Percentiles rank a stretch among this genome's conserved stretches.
Conservation (phyloP, 352 stramenopile genomes). For the Phytophthora tubulina region DNA sequence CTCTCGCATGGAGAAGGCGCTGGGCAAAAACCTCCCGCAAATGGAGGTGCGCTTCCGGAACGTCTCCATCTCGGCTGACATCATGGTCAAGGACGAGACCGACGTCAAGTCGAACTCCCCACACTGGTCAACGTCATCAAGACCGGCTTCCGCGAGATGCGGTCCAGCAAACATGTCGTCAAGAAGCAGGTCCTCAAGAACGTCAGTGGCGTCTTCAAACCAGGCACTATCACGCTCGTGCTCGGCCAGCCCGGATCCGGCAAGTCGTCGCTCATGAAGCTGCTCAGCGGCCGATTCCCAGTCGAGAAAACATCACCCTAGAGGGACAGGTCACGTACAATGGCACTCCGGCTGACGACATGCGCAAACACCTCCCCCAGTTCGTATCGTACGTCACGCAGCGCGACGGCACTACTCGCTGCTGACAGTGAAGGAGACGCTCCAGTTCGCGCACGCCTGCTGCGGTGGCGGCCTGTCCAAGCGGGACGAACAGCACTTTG, state of each 20-base stretch:
- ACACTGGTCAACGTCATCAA: conserved; percentile 27
- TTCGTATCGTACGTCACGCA: conserved; percentile 50
- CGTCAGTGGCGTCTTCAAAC: conserved; percentile 24
- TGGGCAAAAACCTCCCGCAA: conserved; percentile 21
- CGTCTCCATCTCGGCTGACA: conserved; percentile 32
- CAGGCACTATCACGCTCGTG: conserved; percentile 19
- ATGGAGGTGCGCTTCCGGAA: conserved; percentile 1
- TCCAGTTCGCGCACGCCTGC: conserved; percentile 48
- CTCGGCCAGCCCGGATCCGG: conserved; percentile 19
- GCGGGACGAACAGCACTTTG: neutral
- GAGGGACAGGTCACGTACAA: conserved; percentile 58
- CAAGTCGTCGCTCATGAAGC: conserved; percentile 24
- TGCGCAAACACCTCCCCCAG: conserved; percentile 30
- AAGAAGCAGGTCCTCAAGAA: conserved; percentile 37
- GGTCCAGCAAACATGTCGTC: conserved; percentile 37
- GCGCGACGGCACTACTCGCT: conserved; percentile 48
- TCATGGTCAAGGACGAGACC: conserved; percentile 26
- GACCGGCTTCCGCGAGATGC: conserved; percentile 26
- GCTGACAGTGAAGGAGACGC: conserved; percentile 64
- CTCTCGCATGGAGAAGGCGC: conserved; percentile 30
- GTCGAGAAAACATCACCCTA: conserved; percentile 41
- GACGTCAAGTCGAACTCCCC: conserved; percentile 22
- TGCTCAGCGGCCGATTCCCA: conserved; percentile 41
- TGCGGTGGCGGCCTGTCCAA: neutral
- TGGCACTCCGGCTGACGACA: conserved; percentile 17